phyloP scores from a whole-genome alignment of 2,329 filamentous ascomycete genomes.

The Xylaria sp. region DNA sequence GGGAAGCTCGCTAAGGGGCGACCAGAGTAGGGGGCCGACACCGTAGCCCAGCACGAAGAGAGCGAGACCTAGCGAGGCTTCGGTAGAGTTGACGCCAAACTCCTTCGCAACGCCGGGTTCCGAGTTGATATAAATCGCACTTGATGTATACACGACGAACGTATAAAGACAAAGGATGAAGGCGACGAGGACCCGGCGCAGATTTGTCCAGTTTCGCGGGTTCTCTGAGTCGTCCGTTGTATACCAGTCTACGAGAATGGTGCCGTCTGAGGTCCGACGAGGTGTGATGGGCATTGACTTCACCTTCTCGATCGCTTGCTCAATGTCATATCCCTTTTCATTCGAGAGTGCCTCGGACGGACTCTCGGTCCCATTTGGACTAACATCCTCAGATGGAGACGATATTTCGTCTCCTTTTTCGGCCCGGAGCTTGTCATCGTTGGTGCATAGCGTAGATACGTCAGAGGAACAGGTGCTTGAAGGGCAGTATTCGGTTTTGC shows the following conservation, averaged over 20 bases:
- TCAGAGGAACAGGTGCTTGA: slow-evolving; percentile 33
- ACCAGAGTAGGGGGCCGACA: slow-evolving; percentile 72
- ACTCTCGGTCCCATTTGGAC: slow-evolving; percentile 41
- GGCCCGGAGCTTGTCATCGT: slow-evolving; percentile 43
- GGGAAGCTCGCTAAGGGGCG: slow-evolving; percentile 74
- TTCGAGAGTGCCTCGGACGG: slow-evolving; percentile 42
- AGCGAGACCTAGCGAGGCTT: slow-evolving; percentile 49
- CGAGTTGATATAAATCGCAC: slow-evolving; percentile 62
- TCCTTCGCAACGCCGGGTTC: slow-evolving; percentile 59
- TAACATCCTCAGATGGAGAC: slow-evolving; percentile 31
- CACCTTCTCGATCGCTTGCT: slow-evolving; percentile 45
- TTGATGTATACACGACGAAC: slow-evolving; percentile 67
- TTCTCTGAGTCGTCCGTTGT: slow-evolving; percentile 62
- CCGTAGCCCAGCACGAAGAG: slow-evolving; percentile 73
- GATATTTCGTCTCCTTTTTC: slow-evolving; percentile 36
- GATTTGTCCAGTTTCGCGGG: slow-evolving; percentile 48
- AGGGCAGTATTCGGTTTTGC: slow-evolving; percentile 7
- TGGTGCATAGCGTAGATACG: slow-evolving; percentile 31
- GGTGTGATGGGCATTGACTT: slow-evolving; percentile 48
- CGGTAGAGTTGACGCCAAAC: slow-evolving; percentile 64
- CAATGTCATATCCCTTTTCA: slow-evolving; percentile 41
- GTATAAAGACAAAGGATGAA: slow-evolving; percentile 67
- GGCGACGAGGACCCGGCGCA: slow-evolving; percentile 56
- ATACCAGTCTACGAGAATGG: slow-evolving; percentile 50
- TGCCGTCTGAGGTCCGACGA: slow-evolving; percentile 39